Evolutionary conservation across 768 basidiomycete species (phyloP), one percentile per base, ranked within the genome.

Genomic region (Postia placenta): DNA sequence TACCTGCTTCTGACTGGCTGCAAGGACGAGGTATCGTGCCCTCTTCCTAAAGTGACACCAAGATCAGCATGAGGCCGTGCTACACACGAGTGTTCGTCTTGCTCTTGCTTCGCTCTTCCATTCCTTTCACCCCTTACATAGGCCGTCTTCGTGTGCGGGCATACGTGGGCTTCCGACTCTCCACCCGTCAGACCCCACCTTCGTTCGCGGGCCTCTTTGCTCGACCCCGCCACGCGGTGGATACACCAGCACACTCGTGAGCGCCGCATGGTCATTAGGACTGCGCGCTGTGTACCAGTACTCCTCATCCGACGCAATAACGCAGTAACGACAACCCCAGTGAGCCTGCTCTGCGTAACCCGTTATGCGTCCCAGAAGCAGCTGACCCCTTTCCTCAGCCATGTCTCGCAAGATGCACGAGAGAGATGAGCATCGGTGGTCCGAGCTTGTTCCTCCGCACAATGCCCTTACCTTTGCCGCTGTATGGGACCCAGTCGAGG

Each of bases 391-490:
- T n/a, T n/a, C n/a, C n/a, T n/a, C n/a, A n/a, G n/a, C n/a, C n/a
- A n/a, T 11, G 23, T 9, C 9, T 22, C 23, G 23, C 15, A 45
- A 15, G 24, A 35, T 15, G 47, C 43, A 52, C 44, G n/a, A 27
- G 14, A 40, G 38, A 4, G 36, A 48, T 6, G 54, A 55, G 27
- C 61, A 57, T 42, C 73, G 77, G 28, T 82, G 79, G 81, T 80
- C 80, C 12, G 74, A 80, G 24, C 63, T 80, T 40, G 67, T 79
- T 5, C 78, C 79, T 15, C 78, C 80, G 4, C 74, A 76, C 47
- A 66, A 75, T 23, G 79, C 73, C 2, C 65, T 82, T 52, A 78
- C 74, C 2, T 83, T 83, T 55, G 81, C 77, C 3, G 78, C 79
- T 5, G 60, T 81, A 26, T 83, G 76, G 75, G 79, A 80, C 50